phyloP scores from a whole-genome alignment of 495 filamentous ascomycete species.

The Parathielavia hyrcaniae region DNA sequence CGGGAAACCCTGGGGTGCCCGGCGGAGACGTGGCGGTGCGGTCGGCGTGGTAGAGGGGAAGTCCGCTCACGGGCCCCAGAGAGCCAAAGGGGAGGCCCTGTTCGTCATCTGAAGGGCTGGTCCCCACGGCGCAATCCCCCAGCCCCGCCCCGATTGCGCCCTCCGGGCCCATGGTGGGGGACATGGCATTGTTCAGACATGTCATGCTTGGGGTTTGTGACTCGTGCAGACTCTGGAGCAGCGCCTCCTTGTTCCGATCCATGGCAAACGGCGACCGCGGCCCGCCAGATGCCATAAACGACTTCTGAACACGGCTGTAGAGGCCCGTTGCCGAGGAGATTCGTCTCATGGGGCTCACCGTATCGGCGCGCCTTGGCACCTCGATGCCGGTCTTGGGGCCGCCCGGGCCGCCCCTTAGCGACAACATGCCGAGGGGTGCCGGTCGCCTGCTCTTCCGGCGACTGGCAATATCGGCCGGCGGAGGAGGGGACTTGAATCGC shows the following conservation, averaged over 20 bases:
- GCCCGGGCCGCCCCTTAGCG: slow-evolving; percentile 32
- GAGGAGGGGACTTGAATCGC: slow-evolving; percentile 44
- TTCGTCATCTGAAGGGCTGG: slow-evolving; percentile 37
- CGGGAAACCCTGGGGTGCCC: slow-evolving; percentile 38
- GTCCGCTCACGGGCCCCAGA: slow-evolving; percentile 16
- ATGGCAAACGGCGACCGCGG: slow-evolving; percentile 43
- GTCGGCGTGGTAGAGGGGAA: slow-evolving; percentile 31
- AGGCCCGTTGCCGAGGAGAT: slow-evolving; percentile 40
- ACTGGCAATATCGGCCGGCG: slow-evolving; percentile 43
- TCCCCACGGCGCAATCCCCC: slow-evolving; percentile 31
- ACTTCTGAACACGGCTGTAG: slow-evolving; percentile 40
- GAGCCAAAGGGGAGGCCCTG: slow-evolving; percentile 30
- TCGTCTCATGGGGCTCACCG: slow-evolving; percentile 42
- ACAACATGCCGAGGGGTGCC: slow-evolving; percentile 34
- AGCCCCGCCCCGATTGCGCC: slow-evolving; percentile 21
- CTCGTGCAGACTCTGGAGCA: slow-evolving; percentile 34
- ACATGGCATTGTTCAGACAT: slow-evolving; percentile 29
- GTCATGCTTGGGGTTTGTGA: slow-evolving; percentile 36
- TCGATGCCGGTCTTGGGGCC: slow-evolving; percentile 39
- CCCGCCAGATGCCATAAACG: slow-evolving; percentile 28
- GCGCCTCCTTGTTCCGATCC: slow-evolving; percentile 38
- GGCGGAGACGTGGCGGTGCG: slow-evolving; percentile 42
- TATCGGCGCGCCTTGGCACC: slow-evolving; percentile 32
- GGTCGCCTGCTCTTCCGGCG: slow-evolving; percentile 44
- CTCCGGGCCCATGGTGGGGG: slow-evolving; percentile 34